A percentile compares a stretch with the other conserved stretches of the same genome.
These are phyloP conservation scores for Zostera marina DNA, from an alignment of 116 monocot species.

Conservation along the genomic window DNA sequence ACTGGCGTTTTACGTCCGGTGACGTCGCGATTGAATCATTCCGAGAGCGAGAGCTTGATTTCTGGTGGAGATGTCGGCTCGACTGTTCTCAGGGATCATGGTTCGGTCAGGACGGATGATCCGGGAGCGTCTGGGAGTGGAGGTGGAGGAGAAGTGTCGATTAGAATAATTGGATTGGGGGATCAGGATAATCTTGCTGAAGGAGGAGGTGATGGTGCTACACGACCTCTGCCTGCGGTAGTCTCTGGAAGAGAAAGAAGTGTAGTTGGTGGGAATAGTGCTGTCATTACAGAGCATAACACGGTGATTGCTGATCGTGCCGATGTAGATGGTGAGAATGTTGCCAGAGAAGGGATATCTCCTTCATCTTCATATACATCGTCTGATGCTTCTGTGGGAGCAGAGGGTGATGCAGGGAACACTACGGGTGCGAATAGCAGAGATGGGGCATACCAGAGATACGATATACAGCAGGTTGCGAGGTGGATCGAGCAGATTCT, in stretches of 20 bases:
- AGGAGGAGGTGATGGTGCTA: conserved; percentile 5
- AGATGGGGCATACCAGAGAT: conserved; percentile 62
- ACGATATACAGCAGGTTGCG: conserved; percentile 88
- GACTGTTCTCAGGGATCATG: conserved; percentile 1
- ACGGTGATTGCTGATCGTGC: neutral
- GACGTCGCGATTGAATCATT: conserved; percentile 1
- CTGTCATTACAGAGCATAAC: conserved; percentile 5
- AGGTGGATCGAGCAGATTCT: conserved; percentile 90
- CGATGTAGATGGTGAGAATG: conserved; percentile 16
- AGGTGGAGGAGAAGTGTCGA: conserved; percentile 59
- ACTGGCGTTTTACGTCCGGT: conserved; percentile 43
- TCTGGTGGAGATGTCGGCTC: conserved; percentile 1
- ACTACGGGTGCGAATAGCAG: conserved; percentile 21
- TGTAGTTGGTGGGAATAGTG: neutral
- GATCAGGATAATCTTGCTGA: conserved; percentile 34
- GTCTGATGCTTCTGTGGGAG: conserved; percentile 1
- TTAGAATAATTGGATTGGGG: conserved; percentile 54
- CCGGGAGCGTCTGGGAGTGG: neutral
- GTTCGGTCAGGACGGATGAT: neutral
- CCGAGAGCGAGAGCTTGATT: conserved; percentile 20
- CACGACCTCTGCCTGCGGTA: conserved; percentile 7
- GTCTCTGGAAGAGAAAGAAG: conserved; percentile 13
- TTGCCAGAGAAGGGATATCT: conserved; percentile 9
- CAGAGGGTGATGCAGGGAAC: conserved; percentile 28
- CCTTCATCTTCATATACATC: conserved; percentile 4